Evolutionary conservation across 1,139 yeast genomes (phyloP), one percentile per base, ranked within the genome.

Genomic region (Williopsis jadinii): DNA sequence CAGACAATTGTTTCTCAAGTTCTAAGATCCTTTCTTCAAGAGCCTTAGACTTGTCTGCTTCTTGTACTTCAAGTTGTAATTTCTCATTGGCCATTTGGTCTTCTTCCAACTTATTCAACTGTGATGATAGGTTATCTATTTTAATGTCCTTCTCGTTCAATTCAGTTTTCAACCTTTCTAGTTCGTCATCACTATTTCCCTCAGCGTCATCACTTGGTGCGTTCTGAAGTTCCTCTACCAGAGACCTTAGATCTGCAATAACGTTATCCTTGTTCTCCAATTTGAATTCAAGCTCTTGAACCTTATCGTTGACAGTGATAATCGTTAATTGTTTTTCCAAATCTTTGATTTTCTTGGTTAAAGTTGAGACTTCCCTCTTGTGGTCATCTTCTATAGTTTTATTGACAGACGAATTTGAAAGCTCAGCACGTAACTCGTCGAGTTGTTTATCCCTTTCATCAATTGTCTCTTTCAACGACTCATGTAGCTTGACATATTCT

Each of bases 281-380:
- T 29, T 42, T 43, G 29, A 46, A 39, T 36, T 50, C 53, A 11
- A 49, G 34, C 29, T 49, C 55, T 28, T 48, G 41, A 5, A 52
- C 15, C 32, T 41, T 46, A 12, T 52, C 53, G 1, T 40, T 37
- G 3, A 34, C 36, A 5, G 38, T 43, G 10, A 41, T 11, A n/a
- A 44, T 42, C 6, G 46, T 37, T 3, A 57, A 39, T 38, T 53
- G 50, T 36, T 47, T 45, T 30, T 47, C 42, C 15, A 47, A 40
- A 3, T 35, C 40, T 3, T 34, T 30, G 14, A 46, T 30, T 30
- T 36, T 34, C 11, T 26, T n/a, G 1, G 15, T 34, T 37, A 52
- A 19, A 8, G 38, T 38, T 1, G 37, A 28, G 10, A 40, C 33
- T 15, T 39, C 39, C 19, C 38, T 9, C 11, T 40, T 44, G 15